Percentiles rank a stretch among this genome's conserved stretches.
Conservation (phyloP, 2,329 filamentous ascomycete genomes). For the Aotearoamyces nothofagi region DNA sequence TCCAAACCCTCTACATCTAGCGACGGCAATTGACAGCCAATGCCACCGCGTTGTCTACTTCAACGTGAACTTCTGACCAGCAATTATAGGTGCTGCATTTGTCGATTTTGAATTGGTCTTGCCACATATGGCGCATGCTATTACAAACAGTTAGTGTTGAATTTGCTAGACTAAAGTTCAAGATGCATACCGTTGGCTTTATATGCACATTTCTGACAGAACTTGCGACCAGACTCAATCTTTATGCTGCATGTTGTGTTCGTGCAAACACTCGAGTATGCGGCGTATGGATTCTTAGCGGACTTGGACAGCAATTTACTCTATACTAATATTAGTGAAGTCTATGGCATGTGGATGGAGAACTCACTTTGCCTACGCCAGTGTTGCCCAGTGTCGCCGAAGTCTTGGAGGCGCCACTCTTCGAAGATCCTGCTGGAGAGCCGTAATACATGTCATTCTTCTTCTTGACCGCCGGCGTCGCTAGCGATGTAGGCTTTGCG, state of each 20-base stretch:
- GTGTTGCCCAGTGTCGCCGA: constrained; percentile 40
- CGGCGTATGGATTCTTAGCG: constrained; percentile 50
- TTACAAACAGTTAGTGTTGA: constrained; percentile 6
- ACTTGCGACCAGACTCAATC: constrained; percentile 42
- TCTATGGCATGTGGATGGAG: not conserved
- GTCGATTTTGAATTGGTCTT: constrained; percentile 38
- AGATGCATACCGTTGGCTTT: constrained; percentile 37
- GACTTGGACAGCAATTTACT: constrained; percentile 49
- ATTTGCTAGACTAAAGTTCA: not conserved
- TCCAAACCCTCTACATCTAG: too few species aligned
- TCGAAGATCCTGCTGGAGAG: constrained; percentile 27
- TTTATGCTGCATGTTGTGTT: constrained; percentile 46
- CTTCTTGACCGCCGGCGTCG: constrained; percentile 50
- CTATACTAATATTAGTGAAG: constrained; percentile 19
- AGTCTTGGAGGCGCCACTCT: constrained; percentile 24
- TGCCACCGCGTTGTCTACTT: too few species aligned
- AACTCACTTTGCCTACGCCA: constrained; percentile 40
- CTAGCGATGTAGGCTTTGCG: constrained; percentile 41
- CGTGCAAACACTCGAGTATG: constrained; percentile 44
- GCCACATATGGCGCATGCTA: constrained; percentile 49
- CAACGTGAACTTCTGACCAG: constrained; percentile 46
- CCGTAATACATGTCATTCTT: constrained; percentile 53
- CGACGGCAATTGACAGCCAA: too few species aligned
- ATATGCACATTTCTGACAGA: constrained; percentile 48
- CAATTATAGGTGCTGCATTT: constrained; percentile 33